phyloP scores from a whole-genome alignment of 331 rosid genomes.

The Ulmus americana region DNA sequence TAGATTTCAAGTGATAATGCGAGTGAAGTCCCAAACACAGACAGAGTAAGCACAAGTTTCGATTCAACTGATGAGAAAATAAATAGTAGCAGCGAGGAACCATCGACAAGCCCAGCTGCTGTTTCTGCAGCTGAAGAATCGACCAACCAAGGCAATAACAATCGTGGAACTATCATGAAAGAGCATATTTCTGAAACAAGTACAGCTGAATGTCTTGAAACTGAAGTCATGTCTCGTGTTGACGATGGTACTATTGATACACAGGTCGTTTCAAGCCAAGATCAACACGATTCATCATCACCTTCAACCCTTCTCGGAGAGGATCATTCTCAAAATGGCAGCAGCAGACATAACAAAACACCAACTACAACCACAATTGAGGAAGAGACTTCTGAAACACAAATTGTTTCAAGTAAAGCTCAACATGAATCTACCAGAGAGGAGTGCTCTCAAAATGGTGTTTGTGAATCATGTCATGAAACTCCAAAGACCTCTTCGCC shows the following conservation, averaged over 20 bases:
- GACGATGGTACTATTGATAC: slow-evolving; percentile 19
- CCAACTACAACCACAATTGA: neutral
- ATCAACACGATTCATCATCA: slow-evolving; percentile 6
- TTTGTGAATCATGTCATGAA: slow-evolving; percentile 8
- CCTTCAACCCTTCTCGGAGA: neutral
- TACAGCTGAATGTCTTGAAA: slow-evolving; percentile 16
- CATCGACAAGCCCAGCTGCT: slow-evolving; percentile 6
- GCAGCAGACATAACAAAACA: neutral
- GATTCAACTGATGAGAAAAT: slow-evolving; percentile 23
- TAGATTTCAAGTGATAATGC: slow-evolving; percentile 40
- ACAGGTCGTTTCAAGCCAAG: slow-evolving; percentile 24
- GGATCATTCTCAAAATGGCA: neutral
- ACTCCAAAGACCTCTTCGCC: slow-evolving; percentile 14
- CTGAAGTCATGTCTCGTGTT: slow-evolving; percentile 13
- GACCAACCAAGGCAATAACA: too few species aligned
- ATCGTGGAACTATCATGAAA: slow-evolving; percentile 13
- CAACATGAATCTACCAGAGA: slow-evolving; percentile 19
- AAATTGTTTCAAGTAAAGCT: neutral
- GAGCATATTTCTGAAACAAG: slow-evolving; percentile 27
- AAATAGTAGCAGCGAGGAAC: slow-evolving; percentile 18
- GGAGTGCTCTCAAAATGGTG: slow-evolving; percentile 30
- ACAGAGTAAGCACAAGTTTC: slow-evolving; percentile 1
- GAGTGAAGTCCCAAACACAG: slow-evolving; percentile 11
- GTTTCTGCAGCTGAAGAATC: slow-evolving; percentile 26
- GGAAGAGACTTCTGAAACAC: slow-evolving; percentile 3